phyloP scores from a whole-genome alignment of 495 filamentous ascomycete genomes.

The Daldinia grandis region DNA sequence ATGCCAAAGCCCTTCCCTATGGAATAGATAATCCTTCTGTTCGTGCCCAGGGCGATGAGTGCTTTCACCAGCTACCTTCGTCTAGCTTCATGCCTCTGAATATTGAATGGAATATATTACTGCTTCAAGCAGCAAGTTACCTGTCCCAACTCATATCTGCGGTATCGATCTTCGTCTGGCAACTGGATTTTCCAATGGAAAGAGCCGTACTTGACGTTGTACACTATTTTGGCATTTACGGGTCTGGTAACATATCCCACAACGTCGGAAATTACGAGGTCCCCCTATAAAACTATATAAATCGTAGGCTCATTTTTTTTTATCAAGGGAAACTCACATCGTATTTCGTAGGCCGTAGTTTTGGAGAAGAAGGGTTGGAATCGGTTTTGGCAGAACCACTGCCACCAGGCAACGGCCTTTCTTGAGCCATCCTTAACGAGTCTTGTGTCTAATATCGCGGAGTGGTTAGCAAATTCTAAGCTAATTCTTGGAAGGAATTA shows the following conservation, averaged over 20 bases:
- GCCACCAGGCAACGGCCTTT: not conserved
- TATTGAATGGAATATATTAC: no score
- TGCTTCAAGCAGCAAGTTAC: no score
- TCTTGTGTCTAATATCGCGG: not conserved
- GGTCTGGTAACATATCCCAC: not conserved
- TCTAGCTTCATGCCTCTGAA: no score
- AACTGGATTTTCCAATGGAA: not conserved
- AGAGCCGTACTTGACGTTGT: not conserved
- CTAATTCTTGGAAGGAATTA: not conserved
- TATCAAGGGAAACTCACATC: not conserved
- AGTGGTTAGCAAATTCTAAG: not conserved
- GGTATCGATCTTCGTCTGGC: no score
- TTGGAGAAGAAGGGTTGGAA: not conserved
- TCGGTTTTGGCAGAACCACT: not conserved
- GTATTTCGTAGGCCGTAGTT: not conserved
- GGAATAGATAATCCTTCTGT: no score
- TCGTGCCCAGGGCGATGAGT: no score
- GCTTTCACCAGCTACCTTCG: no score
- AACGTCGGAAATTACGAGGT: not conserved
- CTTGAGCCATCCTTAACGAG: not conserved
- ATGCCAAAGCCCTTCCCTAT: no score
- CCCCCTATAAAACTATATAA: not conserved
- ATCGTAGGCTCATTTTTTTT: not conserved
- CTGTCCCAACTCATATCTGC: no score
- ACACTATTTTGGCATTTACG: not conserved